Base-by-base conservation (phyloP, 441 rosid species). In the Syzygium malaccense region DNA sequence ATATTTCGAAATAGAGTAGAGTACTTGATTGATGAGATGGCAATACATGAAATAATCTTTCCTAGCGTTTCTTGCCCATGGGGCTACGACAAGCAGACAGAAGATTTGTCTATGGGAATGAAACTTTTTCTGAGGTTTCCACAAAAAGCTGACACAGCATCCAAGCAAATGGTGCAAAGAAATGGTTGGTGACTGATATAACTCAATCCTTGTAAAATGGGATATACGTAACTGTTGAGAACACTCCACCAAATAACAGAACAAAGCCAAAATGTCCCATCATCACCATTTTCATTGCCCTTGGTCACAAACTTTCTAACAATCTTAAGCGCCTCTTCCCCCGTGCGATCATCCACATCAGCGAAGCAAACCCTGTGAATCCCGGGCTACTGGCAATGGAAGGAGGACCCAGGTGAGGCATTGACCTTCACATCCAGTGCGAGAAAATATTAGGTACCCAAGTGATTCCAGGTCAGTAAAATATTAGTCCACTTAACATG, bases 341-440 rank as follows among this genome's bases (percentile, higher is more conserved):
- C 85, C 8, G 87, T 85, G 57, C 57, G 86, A 54, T 87, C 86
- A 26, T 57, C 55, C 85, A 56, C 66, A 56, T 87, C 87, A 30
- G 91, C 91, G 33, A 87, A 87, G 80, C 91, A 89, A 25, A 68
- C 83, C 75, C 91, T 57, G 55, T 85, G 87, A 87, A 87, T 85
- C 14, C 91, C 56, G 28, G 89, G 83, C 53, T 89, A 53, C 58
- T 85, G n/a, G 89, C 86, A 85, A 75, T 87, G 89, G 88, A 85
- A 87, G 12, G 89, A 87, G 18, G 86, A 56, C 13, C 89, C 89
- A 11, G 51, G 88, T 1, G 41, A 86, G 28, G 49, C 53, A 18
- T 88, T 45, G 30, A 88, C 75, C 71, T 75, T 57, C 48, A 33
- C 88, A 26, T 85, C 88, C 28, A 7, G n/a, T 10, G 85, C 23